These are phyloP conservation scores for Basipetospora chlamydospora DNA, from an alignment of 2,329 filamentous ascomycete genomes.

Conservation along the genomic window DNA sequence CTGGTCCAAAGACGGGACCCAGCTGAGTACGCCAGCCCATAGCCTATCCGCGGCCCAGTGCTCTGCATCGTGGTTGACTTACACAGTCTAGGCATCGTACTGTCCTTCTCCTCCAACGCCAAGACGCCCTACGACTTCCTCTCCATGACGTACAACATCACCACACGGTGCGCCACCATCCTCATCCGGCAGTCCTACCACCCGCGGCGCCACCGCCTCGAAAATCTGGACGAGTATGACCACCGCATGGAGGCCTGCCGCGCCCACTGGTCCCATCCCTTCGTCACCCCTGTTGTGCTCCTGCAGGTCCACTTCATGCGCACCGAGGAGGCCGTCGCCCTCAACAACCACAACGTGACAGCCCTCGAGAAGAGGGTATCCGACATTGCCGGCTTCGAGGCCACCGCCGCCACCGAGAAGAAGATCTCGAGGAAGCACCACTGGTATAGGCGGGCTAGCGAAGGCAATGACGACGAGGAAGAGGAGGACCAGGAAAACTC, in stretches of 20 bases:
- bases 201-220: conserved; percentile 23
- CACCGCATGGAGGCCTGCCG: conserved; percentile 27
- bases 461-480: conserved; percentile 5
- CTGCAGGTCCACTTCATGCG: conserved; percentile 30
- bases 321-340: conserved; percentile 27
- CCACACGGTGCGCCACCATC: conserved; percentile 22
- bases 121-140: conserved; percentile 31
- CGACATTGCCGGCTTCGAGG: conserved; percentile 25
- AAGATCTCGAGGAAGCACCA: conserved; percentile 12
- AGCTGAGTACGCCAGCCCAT: conserved; percentile 17
- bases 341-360: conserved; percentile 27
- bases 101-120: conserved; percentile 28
- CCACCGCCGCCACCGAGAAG: conserved; percentile 13
- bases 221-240: conserved; percentile 28
- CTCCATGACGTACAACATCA: conserved; percentile 28
- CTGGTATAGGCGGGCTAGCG: conserved; percentile 8
- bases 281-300: conserved; percentile 29
- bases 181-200: conserved; percentile 29
- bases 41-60: no score
- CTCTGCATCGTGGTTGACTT: no score
- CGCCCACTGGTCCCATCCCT: conserved; percentile 29
- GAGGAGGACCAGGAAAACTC: conserved; percentile 13
- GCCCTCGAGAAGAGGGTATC: conserved; percentile 26
- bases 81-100: conserved; percentile 23
- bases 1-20: conserved; percentile 22